Base-by-base conservation (phyloP, 176 grass and related monocot species). In the Phoenix dactylifera region DNA sequence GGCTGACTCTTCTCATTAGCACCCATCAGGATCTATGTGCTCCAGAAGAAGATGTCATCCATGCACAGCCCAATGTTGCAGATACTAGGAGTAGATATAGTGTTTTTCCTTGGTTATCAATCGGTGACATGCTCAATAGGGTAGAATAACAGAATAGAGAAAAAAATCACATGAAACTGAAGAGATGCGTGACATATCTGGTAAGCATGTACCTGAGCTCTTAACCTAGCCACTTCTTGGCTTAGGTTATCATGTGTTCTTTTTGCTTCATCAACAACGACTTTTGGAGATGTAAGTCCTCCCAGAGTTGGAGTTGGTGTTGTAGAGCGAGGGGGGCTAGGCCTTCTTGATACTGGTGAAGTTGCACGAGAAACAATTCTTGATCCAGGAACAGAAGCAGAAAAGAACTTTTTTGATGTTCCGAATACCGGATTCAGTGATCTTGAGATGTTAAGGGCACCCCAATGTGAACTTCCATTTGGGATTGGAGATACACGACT, bases 391-490 rank as follows among this genome's bases (percentile, higher is more conserved):
- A 97, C 93, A 68, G 93, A 97, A 58, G 87, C 87, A 26, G 93
- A 97, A 58, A 97, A 85, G 60, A 97, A 91, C 69, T 97, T 97
- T 49, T 84, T 97, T 70, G 92, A 97, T 71, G 87, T 88, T 51
- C 92, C 92, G 77, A 97, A 97, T 73, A 97, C 92, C 54, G 87
- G 92, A 71, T 91, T 97, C 66, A 88, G 80, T 51, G 92, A 90
- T 74, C 77, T 97, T 77, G 87, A 91, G 81, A 95, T 89, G 66
- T 86, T 95, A 24, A 89, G 82, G 16, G 72, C 85, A 62, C 76
- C 77, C 86, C 90, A 89, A 32, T 95, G 70, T 59, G 83, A 90
- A 76, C 65, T 82, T 15, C 87, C 81, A 69, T 91, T 97, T 23
- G 87, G 93, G 71, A 91, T 77, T 44, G 93, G 93, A 55, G 93